These are phyloP conservation scores for Sporothrix euskadiensis DNA, from an alignment of 2,329 filamentous ascomycete species.

Conservation along the genomic window DNA sequence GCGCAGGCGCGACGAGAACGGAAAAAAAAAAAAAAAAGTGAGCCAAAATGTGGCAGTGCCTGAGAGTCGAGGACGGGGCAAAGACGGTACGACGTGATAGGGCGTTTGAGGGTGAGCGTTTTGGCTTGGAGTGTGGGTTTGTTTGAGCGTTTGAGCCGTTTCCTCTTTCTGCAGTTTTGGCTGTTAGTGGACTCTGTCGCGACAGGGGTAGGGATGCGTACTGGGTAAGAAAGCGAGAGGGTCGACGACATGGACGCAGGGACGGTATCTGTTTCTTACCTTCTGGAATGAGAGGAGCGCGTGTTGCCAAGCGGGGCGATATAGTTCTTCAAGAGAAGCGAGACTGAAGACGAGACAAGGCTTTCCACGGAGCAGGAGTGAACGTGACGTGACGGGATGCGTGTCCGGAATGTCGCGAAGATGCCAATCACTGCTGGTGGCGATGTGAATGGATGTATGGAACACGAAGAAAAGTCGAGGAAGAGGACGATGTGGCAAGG, in stretches of 20 bases:
- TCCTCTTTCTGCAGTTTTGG: slow-evolving; percentile 15
- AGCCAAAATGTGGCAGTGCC: slow-evolving; percentile 7
- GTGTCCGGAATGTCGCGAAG: slow-evolving; percentile 15
- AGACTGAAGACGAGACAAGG: neutral
- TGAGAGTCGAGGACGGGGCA: neutral
- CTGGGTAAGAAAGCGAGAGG: neutral
- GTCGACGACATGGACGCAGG: too few relatives aligned
- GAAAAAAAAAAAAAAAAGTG: neutral
- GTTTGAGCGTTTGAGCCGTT: slow-evolving; percentile 16
- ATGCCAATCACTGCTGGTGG: neutral
- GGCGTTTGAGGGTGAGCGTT: slow-evolving; percentile 2
- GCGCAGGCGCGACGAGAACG: neutral
- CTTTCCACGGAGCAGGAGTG: neutral
- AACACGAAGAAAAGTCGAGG: neutral
- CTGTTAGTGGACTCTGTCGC: slow-evolving; percentile 11
- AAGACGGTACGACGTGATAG: neutral
- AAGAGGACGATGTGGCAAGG: neutral
- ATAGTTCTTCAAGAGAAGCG: neutral
- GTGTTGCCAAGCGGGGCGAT: neutral
- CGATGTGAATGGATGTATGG: neutral
- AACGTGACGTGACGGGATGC: neutral
- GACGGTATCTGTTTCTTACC: neutral
- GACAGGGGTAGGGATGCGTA: slow-evolving; percentile 4
- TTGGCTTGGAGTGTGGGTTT: neutral
- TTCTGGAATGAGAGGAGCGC: neutral